Evolutionary conservation across 148 eudicot genomes (phyloP), one percentile per base, ranked within the genome.

Genomic region (Amaranthus cruentus): DNA sequence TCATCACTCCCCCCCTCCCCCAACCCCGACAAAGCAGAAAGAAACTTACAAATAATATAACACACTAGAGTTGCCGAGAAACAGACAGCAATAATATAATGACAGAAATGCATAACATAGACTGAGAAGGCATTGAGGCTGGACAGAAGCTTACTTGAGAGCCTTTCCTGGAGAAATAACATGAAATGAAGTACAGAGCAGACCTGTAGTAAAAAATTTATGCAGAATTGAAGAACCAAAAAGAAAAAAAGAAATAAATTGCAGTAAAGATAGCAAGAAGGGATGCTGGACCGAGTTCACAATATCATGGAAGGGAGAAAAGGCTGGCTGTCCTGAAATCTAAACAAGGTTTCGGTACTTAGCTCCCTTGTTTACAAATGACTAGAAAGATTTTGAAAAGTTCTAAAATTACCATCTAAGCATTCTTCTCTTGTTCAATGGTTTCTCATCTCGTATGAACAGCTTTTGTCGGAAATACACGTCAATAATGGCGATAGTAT

Each of bases 131-230:
- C 59, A 65, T 21, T 1, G 43, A 11, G 18, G 38, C 15, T 51
- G 15, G 62, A 14, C 3, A 66, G 43, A 13, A 69, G 78, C 93
- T 82, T 83, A 89, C 98, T 72, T 91, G 97, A 57, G 87, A 86
- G 53, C 88, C 93, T 83, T 87, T 87, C 78, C 90, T 88, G 83
- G 98, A 91, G 76, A 95, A 95, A 80, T 91, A 95, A 77, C 91
- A 85, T n/a, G 90, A 87, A 67, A 88, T 77, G 81, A 95, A 95
- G 86, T 86, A 86, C 79, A 90, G 78, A 75, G 85, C 82, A 67
- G 96, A 82, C 91, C 98, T 95, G 90, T 28, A 18, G 14, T 3
- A 58, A 68, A 58, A 28, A 28, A 28, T 28, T 28, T 28, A 28
- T 28, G 38, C 38, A 28, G 38, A 28, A 28, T 28, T 28, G 38